A percentile compares a stretch with the other conserved stretches of the same genome.
Evolutionary conservation across 495 filamentous ascomycete species (phyloP).

Genomic region (Penicillium taxi): DNA sequence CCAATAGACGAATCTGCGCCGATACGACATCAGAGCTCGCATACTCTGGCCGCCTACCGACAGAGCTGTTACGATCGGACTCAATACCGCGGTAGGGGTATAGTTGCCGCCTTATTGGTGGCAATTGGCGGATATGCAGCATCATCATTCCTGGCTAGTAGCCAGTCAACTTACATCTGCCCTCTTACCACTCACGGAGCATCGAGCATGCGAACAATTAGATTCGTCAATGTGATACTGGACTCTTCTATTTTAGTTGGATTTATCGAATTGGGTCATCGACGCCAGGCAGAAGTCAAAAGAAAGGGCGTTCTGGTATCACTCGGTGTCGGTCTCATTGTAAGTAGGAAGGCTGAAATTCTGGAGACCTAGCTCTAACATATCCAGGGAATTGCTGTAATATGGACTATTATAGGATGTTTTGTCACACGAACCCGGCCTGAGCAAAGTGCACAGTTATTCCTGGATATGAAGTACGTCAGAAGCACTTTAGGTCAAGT

Average conservation of each 20-base stretch:
- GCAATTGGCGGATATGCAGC: conserved; percentile 22
- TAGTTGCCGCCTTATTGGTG: conserved; percentile 30
- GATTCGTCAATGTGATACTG: conserved; percentile 20
- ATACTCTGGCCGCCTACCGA: conserved; percentile 15
- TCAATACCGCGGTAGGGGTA: conserved; percentile 22
- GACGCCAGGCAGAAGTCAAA: conserved; percentile 10
- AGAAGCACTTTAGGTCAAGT: conserved; percentile 30
- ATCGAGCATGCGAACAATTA: conserved; percentile 18
- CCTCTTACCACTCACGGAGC: conserved; percentile 23
- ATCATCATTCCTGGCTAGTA: conserved; percentile 19
- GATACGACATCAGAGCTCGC: conserved; percentile 14
- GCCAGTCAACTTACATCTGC: conserved; percentile 43
- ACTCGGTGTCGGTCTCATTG: conserved; percentile 31
- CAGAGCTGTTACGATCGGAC: conserved; percentile 22
- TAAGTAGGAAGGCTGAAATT: conserved; percentile 14
- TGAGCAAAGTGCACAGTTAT: conserved; percentile 19
- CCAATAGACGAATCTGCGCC: conserved; percentile 16
- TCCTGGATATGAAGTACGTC: conserved; percentile 27
- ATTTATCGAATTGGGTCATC: conserved; percentile 24
- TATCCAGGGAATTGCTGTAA: conserved; percentile 24
- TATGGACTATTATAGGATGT: conserved; percentile 23
- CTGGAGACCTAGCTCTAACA: conserved; percentile 2
- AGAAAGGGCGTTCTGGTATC: conserved; percentile 23
- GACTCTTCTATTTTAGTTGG: conserved; percentile 33
- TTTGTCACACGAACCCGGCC: conserved; percentile 18